phyloP scores from a whole-genome alignment of 768 basidiomycete species.

The Phaeotremella fagi region DNA sequence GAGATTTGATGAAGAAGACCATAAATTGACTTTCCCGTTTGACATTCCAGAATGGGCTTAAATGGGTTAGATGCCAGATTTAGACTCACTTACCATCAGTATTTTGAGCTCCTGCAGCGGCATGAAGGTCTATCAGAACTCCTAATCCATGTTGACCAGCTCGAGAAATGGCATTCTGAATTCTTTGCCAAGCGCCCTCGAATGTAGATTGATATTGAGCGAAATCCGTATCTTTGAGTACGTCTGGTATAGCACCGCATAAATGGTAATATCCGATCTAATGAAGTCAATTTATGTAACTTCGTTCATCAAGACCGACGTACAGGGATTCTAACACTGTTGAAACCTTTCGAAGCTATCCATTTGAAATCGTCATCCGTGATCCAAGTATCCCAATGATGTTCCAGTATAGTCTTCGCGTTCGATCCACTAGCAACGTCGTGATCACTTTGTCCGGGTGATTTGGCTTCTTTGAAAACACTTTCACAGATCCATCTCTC shows the following conservation, averaged over 20 bases:
- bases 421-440: slow-evolving; percentile 57
- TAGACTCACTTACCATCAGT: slow-evolving; percentile 27
- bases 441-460: slow-evolving; percentile 58
- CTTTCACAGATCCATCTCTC: slow-evolving; percentile 68
- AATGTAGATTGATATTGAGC: slow-evolving; percentile 54
- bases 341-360: slow-evolving; percentile 57
- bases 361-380: slow-evolving; percentile 73
- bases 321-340: slow-evolving; percentile 62
- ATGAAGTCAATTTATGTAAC: neutral
- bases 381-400: slow-evolving; percentile 77
- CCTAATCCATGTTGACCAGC: slow-evolving; percentile 68
- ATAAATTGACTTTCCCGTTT: slow-evolving; percentile 48
- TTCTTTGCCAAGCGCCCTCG: slow-evolving; percentile 63
- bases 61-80: slow-evolving; percentile 2
- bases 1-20: slow-evolving; percentile 37
- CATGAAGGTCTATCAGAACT: slow-evolving; percentile 76
- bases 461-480: slow-evolving; percentile 57
- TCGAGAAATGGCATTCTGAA: slow-evolving; percentile 57
- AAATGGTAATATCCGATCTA: slow-evolving; percentile 77
- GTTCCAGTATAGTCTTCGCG: slow-evolving; percentile 56
- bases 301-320: slow-evolving; percentile 52
- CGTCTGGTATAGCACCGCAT: slow-evolving; percentile 66
- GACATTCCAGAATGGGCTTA: slow-evolving; percentile 53
- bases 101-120: slow-evolving; percentile 63
- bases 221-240: slow-evolving; percentile 65